Conservation (phyloP, 257 asterid species). For the Thymus quinquecostatus region DNA sequence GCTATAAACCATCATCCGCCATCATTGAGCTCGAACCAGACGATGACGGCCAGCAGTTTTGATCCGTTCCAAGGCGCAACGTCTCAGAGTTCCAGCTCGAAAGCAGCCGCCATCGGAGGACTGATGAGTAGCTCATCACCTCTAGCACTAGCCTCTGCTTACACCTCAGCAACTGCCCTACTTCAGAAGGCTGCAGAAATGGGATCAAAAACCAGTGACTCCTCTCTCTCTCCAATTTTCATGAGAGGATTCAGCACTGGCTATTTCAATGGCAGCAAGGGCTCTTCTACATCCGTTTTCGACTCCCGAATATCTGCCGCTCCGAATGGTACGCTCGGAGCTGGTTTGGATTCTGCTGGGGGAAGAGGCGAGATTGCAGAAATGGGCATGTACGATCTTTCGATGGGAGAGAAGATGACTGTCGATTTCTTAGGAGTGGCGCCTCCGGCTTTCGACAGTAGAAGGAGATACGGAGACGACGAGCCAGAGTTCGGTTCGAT, state of each 20-base stretch:
- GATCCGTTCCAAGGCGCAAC: constrained; percentile 30
- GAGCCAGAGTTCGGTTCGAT: not conserved
- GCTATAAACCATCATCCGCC: not conserved
- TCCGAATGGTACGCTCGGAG: not conserved
- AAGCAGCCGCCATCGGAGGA: constrained; percentile 11
- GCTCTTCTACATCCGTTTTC: constrained; percentile 7
- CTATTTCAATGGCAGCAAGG: not conserved
- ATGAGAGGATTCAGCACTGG: constrained; percentile 32
- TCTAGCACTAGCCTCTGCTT: constrained; percentile 15
- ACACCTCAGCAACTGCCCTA: constrained; percentile 36
- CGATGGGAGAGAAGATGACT: constrained; percentile 31
- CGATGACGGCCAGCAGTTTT: constrained; percentile 19
- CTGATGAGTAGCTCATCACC: constrained; percentile 1
- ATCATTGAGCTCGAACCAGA: constrained; percentile 7
- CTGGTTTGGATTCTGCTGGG: not conserved
- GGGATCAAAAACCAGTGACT: constrained; percentile 33
- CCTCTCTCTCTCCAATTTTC: constrained; percentile 25
- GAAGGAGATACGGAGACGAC: not conserved
- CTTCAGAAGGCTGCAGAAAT: constrained; percentile 39
- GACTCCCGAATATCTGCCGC: not conserved
- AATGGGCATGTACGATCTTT: constrained; percentile 1
- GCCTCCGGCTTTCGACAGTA: constrained; percentile 12
- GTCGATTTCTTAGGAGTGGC: constrained; percentile 37
- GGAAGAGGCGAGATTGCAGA: constrained; percentile 12
- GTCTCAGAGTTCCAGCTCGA: constrained; percentile 3